Percentiles rank a stretch among this genome's conserved stretches.
Evolutionary conservation across 306 rosid species (phyloP).

Genomic region (Macrotyloma uniflorum): DNA sequence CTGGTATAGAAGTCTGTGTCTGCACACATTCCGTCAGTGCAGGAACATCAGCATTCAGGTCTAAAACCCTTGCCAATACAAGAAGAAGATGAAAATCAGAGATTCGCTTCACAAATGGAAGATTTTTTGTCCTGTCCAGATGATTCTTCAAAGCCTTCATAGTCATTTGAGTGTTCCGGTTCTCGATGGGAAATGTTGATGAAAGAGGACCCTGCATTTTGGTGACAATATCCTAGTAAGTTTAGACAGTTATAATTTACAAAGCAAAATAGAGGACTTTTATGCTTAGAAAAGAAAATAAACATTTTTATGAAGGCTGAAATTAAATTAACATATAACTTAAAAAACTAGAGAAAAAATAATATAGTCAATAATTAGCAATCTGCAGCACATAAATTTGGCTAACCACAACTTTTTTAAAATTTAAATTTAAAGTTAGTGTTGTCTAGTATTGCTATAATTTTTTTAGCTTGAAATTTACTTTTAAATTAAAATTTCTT

Average conservation of each 20-base stretch:
- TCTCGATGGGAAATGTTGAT: constrained; percentile 79
- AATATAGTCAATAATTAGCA: background rate
- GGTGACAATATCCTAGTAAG: constrained; percentile 9
- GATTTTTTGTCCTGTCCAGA: constrained; percentile 71
- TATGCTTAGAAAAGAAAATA: background rate
- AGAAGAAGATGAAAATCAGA: constrained; percentile 94
- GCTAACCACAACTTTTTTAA: background rate
- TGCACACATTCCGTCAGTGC: constrained; percentile 85
- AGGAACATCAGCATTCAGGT: constrained; percentile 75
- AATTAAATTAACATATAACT: background rate
- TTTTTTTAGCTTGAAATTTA: background rate
- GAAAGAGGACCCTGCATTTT: constrained; percentile 86
- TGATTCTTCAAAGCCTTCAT: constrained; percentile 80
- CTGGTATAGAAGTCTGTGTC: constrained; percentile 70
- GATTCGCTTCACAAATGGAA: constrained; percentile 82
- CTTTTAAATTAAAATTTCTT: background rate
- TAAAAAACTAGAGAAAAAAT: background rate
- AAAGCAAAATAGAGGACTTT: background rate
- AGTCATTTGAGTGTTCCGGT: constrained; percentile 56
- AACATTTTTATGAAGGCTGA: background rate
- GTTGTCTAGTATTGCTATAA: background rate
- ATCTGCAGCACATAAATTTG: background rate
- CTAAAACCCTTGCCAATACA: constrained; percentile 66
- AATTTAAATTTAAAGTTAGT: background rate
- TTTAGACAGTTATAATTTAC: constrained; percentile 24